Base-by-base conservation (phyloP, 2,329 filamentous ascomycete genomes). In the Aspergillus neotritici region DNA sequence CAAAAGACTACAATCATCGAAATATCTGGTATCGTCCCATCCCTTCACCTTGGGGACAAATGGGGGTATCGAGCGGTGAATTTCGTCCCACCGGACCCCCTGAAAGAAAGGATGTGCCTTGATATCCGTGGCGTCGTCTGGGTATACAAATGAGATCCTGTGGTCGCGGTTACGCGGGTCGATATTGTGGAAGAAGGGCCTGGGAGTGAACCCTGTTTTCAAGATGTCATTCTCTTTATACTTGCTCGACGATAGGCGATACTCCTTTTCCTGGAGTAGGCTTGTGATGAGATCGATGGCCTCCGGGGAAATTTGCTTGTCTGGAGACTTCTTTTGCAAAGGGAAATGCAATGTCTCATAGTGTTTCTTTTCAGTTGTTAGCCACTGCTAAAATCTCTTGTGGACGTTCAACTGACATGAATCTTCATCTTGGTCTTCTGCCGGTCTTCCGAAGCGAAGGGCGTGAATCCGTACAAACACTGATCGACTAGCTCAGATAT, bases 401-500 rank as follows among this genome's bases (percentile, higher is more conserved):
- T 29, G 39, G 14, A 13, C 21, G 17, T 10, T 16, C 6, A 14
- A 25, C 81, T 69, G 56, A 86, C 84, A 42, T 93, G 62, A 49
- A 97, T 95, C 51, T 87, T 91, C 48, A 82, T 72, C 64, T 96
- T 97, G 2, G 90, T 97, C 53, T 85, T 78, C 46, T 88, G 81
- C 8, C 90, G 78, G 34, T 87, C 84, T 37, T 91, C 86, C 12
- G 85, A 81, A 40, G 90, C 79, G 63, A 97, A 97, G 0, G 91
- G 91, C 0, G 91, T 96, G 48, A 84, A 85, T 1, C 91, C 91
- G 62, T 93, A 97, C 2, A 97, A 73, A 58, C 91, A 96, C 75
- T 81, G 34, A n/a, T 31, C 10, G 5, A 9, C 36, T 37, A 15
- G 17, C 33, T 52, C 37, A 51, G 41, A 9, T 9, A 37, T 13